phyloP scores from a whole-genome alignment of 257 asterid genomes.

The Solanum verrucosum region DNA sequence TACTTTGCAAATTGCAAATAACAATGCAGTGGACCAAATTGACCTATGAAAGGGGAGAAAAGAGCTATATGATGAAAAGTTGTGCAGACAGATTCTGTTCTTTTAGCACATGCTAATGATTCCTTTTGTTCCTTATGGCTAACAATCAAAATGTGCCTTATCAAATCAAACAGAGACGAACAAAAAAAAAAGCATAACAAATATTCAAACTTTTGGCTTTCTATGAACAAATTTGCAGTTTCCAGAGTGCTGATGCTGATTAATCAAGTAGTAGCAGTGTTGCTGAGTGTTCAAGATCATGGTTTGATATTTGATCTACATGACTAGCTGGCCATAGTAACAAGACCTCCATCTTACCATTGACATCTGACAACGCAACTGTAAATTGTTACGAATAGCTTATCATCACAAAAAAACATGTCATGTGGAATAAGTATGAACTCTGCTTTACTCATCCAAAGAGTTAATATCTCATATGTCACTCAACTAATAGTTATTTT shows the following conservation, averaged over 20 bases:
- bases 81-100: slow-evolving; percentile 5
- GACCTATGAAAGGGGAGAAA: background rate
- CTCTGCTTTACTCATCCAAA: background rate
- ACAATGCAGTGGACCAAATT: background rate
- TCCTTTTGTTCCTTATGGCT: slow-evolving; percentile 11
- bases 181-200: background rate
- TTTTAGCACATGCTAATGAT: slow-evolving; percentile 1
- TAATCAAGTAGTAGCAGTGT: background rate
- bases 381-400: background rate
- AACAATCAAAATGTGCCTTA: background rate
- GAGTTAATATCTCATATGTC: background rate
- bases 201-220: background rate
- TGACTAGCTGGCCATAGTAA: background rate
- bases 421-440: background rate
- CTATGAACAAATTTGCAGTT: background rate
- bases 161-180: background rate
- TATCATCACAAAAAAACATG: background rate
- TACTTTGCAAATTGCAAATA: background rate
- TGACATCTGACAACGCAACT: background rate
- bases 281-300: background rate
- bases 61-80: background rate
- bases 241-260: background rate
- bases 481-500: background rate
- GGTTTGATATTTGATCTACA: background rate
- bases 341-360: background rate